Conservation (phyloP, 1,284 basidiomycete genomes). For the Ceratorhiza oryzae-sativae region DNA sequence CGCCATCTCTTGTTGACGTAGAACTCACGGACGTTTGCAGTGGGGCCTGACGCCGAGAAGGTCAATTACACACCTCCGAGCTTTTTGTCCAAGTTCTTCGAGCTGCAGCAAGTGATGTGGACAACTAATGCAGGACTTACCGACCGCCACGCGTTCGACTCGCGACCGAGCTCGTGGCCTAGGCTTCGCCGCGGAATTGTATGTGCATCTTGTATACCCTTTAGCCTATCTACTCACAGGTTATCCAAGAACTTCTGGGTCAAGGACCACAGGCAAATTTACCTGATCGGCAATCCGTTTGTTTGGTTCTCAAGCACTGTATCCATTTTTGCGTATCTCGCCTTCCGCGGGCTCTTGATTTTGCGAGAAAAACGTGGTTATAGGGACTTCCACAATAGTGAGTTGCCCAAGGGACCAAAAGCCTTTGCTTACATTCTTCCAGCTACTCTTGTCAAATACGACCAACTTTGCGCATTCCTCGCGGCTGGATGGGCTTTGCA, state of each 20-base stretch:
- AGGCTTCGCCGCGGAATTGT: conserved; percentile 90
- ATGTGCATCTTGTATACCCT: conserved; percentile 50
- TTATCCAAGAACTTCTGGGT: conserved; percentile 92
- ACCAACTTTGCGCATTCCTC: conserved; percentile 88
- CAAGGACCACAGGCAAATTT: conserved; percentile 93
- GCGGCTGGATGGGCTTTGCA: conserved; percentile 94
- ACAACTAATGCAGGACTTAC: conserved; percentile 96
- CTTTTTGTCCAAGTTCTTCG: conserved; percentile 90
- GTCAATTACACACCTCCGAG: conserved; percentile 89
- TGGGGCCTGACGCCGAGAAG: conserved; percentile 64
- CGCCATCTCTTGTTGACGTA: background rate
- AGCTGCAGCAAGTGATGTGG: conserved; percentile 97
- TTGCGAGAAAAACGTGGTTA: conserved; percentile 90
- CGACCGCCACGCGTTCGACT: conserved; percentile 94
- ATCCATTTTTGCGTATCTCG: conserved; percentile 72
- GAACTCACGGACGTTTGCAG: conserved; percentile 14
- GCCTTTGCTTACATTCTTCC: conserved; percentile 35
- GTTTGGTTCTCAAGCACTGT: conserved; percentile 88
- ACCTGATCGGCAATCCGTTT: conserved; percentile 92
- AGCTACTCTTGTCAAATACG: conserved; percentile 93
- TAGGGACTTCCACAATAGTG: conserved; percentile 90
- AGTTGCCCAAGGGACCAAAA: conserved; percentile 49
- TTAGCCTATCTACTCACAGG: conserved; percentile 9
- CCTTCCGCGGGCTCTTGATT: conserved; percentile 77
- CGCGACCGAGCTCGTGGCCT: conserved; percentile 90